Percentiles rank a stretch among this genome's conserved stretches.
phyloP scores from a whole-genome alignment of 2,329 filamentous ascomycete species.

The Calonectria pteridis region DNA sequence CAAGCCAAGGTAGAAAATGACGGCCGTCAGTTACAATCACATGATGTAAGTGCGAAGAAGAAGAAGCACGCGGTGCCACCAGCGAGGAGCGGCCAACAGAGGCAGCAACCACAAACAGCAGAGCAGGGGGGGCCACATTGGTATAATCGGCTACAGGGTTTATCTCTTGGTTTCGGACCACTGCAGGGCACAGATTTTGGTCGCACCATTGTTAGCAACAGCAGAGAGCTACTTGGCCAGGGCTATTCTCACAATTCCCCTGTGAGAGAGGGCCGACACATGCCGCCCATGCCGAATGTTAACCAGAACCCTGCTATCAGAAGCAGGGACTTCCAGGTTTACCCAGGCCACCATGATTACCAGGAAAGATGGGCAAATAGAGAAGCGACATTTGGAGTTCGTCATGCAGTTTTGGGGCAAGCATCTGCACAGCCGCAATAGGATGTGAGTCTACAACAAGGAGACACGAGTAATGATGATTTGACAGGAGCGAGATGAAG shows the following conservation, averaged over 20 bases:
- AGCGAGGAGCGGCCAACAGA: background rate
- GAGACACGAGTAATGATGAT: constrained; percentile 35
- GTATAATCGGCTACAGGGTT: background rate
- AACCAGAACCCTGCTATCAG: background rate
- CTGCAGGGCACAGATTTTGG: constrained; percentile 16
- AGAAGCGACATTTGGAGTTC: background rate
- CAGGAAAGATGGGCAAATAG: background rate
- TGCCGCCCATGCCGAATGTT: background rate
- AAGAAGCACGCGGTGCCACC: background rate
- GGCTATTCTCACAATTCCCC: background rate
- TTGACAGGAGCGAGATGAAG: background rate
- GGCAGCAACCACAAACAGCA: background rate
- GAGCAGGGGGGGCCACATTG: background rate
- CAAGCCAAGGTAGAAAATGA: background rate
- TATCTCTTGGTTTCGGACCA: constrained; percentile 12
- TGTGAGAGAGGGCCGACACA: background rate
- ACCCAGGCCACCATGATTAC: background rate
- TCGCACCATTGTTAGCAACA: background rate
- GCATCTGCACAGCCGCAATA: background rate
- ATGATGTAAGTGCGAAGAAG: background rate
- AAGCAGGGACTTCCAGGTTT: background rate
- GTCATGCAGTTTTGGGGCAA: background rate
- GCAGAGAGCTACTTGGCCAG: background rate
- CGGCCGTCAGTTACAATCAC: background rate
- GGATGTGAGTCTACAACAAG: background rate